phyloP scores from a whole-genome alignment of 331 rosid species.

The Phaseolus coccineus region DNA sequence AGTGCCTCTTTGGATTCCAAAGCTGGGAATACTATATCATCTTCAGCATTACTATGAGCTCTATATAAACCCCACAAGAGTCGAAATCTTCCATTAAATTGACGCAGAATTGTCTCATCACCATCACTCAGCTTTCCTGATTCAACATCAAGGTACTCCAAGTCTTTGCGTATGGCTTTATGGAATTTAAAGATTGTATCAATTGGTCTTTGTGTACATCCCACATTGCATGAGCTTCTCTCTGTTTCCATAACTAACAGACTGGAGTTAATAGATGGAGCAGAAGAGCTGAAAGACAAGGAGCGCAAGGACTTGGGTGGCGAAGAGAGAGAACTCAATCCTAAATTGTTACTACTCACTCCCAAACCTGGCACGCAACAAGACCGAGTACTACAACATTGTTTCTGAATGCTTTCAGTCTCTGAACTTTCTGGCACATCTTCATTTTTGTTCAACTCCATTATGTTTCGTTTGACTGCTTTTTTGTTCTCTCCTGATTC shows the following conservation, averaged over 20 bases:
- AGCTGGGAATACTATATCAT: constrained; percentile 97
- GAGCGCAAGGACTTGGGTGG: constrained; percentile 85
- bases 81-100: constrained; percentile 93
- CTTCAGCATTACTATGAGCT: constrained; percentile 99
- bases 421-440: constrained; percentile 51
- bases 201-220: constrained; percentile 82
- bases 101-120: constrained; percentile 73
- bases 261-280: constrained; percentile 95
- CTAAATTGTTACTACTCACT: constrained; percentile 82
- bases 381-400: constrained; percentile 65
- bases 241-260: constrained; percentile 94
- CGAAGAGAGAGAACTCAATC: constrained; percentile 70
- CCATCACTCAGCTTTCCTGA: constrained; percentile 91
- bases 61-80: constrained; percentile 97
- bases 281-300: constrained; percentile 86
- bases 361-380: constrained; percentile 97
- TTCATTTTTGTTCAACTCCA: constrained; percentile 52
- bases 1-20: constrained; percentile 97
- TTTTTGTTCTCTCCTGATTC: constrained; percentile 60
- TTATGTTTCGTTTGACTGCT: constrained; percentile 60
- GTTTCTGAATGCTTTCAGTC: constrained; percentile 59
- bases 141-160: constrained; percentile 96
- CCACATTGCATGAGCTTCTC: constrained; percentile 62
- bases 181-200: constrained; percentile 98
- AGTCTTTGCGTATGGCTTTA: constrained; percentile 96